Evolutionary conservation across 1,284 basidiomycete genomes (phyloP).

Genomic region (Ceratorhiza oryzae-sativae): DNA sequence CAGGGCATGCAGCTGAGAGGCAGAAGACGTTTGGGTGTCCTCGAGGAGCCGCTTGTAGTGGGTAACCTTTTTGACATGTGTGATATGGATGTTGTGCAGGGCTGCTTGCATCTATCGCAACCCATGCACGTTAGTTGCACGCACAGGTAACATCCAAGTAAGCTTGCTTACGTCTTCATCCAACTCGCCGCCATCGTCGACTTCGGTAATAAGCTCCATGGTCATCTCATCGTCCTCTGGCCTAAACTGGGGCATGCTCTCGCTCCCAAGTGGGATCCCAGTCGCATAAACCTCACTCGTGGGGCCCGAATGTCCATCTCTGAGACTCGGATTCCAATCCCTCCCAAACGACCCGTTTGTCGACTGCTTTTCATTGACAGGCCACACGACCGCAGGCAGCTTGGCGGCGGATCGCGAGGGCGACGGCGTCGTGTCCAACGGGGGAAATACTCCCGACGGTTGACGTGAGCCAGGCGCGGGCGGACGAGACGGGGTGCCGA

Average conservation of each 20-base stretch:
- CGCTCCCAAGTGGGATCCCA: constrained; percentile 24
- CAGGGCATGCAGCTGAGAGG: constrained; percentile 77
- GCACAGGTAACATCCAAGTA: neutral
- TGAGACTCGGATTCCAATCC: constrained; percentile 25
- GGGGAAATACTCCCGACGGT: constrained; percentile 26
- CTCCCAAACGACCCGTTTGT: constrained; percentile 7
- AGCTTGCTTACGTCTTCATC: constrained; percentile 66
- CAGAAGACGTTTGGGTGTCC: constrained; percentile 71
- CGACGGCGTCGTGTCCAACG: constrained; percentile 17
- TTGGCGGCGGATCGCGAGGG: neutral
- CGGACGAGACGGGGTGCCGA: constrained; percentile 15
- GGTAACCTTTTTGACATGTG: constrained; percentile 70
- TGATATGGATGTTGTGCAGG: constrained; percentile 60
- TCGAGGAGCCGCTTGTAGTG: constrained; percentile 78
- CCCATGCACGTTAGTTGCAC: neutral
- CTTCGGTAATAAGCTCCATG: constrained; percentile 73
- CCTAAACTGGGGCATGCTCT: constrained; percentile 44
- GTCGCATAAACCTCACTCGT: constrained; percentile 30
- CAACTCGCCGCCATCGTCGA: constrained; percentile 63
- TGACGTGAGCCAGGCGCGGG: constrained; percentile 25
- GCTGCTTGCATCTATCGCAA: constrained; percentile 48
- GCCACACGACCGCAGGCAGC: constrained; percentile 8
- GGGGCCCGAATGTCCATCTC: constrained; percentile 24
- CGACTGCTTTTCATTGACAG: constrained; percentile 9
- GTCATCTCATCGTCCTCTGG: constrained; percentile 53